Base-by-base conservation (phyloP, 2,329 filamentous ascomycete species). In the Didymosphaeria variabile region DNA sequence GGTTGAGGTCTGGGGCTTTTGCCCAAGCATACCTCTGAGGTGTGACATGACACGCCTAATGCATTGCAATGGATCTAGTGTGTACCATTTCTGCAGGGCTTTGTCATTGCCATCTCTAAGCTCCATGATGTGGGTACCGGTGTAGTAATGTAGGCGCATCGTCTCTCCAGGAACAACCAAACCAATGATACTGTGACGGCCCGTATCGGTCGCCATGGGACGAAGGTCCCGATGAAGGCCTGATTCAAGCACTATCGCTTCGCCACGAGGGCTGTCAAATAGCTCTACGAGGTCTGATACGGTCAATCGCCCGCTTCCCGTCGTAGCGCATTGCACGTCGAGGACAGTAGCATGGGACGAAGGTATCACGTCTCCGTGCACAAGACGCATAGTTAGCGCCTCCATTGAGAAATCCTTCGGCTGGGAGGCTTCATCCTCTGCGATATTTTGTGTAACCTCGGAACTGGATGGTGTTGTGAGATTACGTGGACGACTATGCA, bases 181-280 rank as follows among this genome's bases (percentile, higher is more conserved):
- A 0, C 89, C 91, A 55, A 96, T 85, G 65, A 96, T 92, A 72
- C 90, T 94, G 73, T 88, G 91, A 50, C 88, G 82, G 2, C 90
- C 90, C 2, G 83, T 84, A 34, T 83, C 81, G 1, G 79, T 72
- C 15, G 79, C 77, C 51, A 82, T 72, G 1, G 80, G 81, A 4
- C 73, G 63, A 10, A 78, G 72, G 15, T 79, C 74, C 5, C 68
- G 60, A 19, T 80, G 83, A 57, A 76, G 70, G 29, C 79, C 80
- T 42, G 85, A 87, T 66, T 87, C 80, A 3, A 84, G 72, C 17
- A 84, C 67, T 19, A 83, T 73, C 0, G 79, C 75, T 59, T 83
- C 77, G n/a, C 65, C 65, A 7, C 69, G 66, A 13, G 72, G 64
- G 6, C 76, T 63, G 3, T 76, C 66, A 40, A 83, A 67, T 1